Conservation (phyloP, 257 asterid species). For the Solanum ossicruentum region DNA sequence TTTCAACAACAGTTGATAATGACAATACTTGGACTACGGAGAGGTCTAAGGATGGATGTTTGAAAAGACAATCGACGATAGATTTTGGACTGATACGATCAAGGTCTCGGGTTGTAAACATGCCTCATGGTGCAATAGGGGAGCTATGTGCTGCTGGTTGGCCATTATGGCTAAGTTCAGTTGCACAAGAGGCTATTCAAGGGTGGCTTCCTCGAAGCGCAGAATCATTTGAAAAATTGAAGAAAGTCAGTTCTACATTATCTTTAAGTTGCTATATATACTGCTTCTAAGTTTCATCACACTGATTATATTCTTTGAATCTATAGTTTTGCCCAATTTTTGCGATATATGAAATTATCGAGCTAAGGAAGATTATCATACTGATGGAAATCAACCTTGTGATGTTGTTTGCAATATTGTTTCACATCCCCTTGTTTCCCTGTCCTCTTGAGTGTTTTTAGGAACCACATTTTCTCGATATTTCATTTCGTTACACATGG, state of each 20-base stretch:
- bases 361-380: not conserved
- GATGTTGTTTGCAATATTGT: not conserved
- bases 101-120: constrained; percentile 20
- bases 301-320: not conserved
- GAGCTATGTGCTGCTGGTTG: constrained; percentile 76
- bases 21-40: constrained; percentile 37
- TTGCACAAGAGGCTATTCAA: constrained; percentile 72
- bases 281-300: not conserved
- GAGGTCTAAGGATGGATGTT: constrained; percentile 45
- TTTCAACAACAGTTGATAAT: not conserved
- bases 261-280: not conserved
- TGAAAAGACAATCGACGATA: constrained; percentile 35
- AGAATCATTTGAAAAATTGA: constrained; percentile 64
- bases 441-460: not conserved
- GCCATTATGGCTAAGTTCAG: constrained; percentile 92
- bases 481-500: not conserved
- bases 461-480: not conserved
- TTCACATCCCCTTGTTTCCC: not conserved
- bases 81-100: constrained; percentile 32
- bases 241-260: constrained; percentile 46
- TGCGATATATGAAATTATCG: not conserved
- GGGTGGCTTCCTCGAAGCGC: constrained; percentile 85
- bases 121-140: constrained; percentile 39
- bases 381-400: not conserved
- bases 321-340: not conserved